Base-by-base conservation (phyloP, 495 filamentous ascomycete species). In the Penicillium paradoxum region DNA sequence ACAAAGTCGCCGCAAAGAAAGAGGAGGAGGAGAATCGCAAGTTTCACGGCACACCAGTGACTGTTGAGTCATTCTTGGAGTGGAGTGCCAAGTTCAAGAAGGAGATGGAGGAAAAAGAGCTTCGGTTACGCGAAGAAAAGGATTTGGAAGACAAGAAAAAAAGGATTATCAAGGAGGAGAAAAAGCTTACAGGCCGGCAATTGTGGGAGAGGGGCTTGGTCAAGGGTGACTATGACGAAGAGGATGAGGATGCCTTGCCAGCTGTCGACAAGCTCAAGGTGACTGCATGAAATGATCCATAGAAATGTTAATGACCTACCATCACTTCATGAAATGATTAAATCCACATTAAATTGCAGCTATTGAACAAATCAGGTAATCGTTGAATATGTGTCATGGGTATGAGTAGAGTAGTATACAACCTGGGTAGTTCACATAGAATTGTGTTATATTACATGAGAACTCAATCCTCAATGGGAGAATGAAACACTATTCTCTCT, bases 1-100 rank as follows among this genome's bases (percentile, higher is more conserved):
- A 96, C 46, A 77, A 83, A 54, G 80, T 74, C n/a, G 62, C 82
- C 5, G 73, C 82, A 0, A 83, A 83, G 57, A 82, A 79, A 1
- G 95, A 99, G 68, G 87, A 87, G 54, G 89, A 92, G 68, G 93
- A 97, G 75, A 97, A 97, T 66, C 79, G 84, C 49, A 97, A 97
- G 69, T 99, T 99, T 72, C 85, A 91, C 56, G 93, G 93, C n/a
- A 89, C 88, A 44, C 76, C 78, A 34, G 93, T 99, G 3, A 97
- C 83, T 32, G 71, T 78, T 18, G 90, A 95, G 73, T 86, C 83
- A 3, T 99, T 97, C 61, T 62, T 87, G 54, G 79, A 76, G 56
- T 97, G 95, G 95, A 74, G 87, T 53, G 81, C 84, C 22, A 73
- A 62, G n/a, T 99, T 97, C 59, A 67, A 82, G 58, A 76, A 77